phyloP scores from a whole-genome alignment of 140 eudicot species.

The Senecio squalidus region DNA sequence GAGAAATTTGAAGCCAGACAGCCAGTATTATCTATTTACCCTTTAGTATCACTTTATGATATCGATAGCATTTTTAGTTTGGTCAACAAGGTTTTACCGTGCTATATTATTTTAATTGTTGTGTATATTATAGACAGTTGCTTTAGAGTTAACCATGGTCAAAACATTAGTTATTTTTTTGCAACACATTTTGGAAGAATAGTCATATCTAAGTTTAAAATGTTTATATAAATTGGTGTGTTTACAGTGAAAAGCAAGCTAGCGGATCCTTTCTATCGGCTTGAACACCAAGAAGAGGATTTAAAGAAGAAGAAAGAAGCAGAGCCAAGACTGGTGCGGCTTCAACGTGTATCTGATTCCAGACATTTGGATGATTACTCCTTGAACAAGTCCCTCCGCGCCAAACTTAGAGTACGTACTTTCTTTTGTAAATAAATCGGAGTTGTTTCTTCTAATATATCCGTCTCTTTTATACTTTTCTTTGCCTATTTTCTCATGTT shows the following conservation, averaged over 20 bases:
- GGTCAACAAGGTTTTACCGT: too few relatives aligned
- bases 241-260: constrained; percentile 61
- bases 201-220: too few relatives aligned
- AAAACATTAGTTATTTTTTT: too few relatives aligned
- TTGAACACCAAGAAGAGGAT: constrained; percentile 82
- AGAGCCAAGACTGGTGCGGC: constrained; percentile 71
- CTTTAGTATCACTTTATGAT: too few relatives aligned
- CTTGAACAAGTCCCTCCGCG: constrained; percentile 63
- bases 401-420: constrained; percentile 52
- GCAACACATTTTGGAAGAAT: too few relatives aligned
- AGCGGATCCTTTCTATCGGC: constrained; percentile 74
- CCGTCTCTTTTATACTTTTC: background rate
- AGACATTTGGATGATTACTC: constrained; percentile 69
- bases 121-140: too few relatives aligned
- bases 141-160: too few relatives aligned
- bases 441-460: background rate
- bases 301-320: constrained; percentile 80
- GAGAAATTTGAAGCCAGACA: too few relatives aligned
- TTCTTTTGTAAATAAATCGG: background rate
- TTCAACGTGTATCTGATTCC: constrained; percentile 64
- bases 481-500: background rate
- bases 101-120: too few relatives aligned
- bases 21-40: too few relatives aligned
- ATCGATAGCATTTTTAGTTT: too few relatives aligned
- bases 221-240: background rate